A percentile compares a stretch with the other conserved stretches of the same genome.
These are phyloP conservation scores for Termitomyces sp. DNA, from an alignment of 768 basidiomycete genomes.

Conservation along the genomic window DNA sequence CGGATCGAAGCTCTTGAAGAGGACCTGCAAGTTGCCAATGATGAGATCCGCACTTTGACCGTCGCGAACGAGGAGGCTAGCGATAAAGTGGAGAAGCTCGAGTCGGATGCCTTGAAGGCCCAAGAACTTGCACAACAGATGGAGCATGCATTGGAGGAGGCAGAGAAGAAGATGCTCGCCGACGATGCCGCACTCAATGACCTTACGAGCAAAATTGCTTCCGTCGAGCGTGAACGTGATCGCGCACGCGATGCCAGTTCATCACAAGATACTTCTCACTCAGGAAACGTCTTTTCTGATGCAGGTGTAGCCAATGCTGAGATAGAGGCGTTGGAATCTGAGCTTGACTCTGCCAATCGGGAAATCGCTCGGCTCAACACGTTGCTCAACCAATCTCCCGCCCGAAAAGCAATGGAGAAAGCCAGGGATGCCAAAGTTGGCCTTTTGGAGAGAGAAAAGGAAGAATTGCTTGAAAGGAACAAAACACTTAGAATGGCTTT, in stretches of 20 bases:
- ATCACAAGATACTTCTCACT: slow-evolving; percentile 22
- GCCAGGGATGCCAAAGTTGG: slow-evolving; percentile 76
- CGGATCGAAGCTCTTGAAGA: slow-evolving; percentile 56
- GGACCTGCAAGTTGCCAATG: slow-evolving; percentile 45
- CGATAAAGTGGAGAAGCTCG: slow-evolving; percentile 48
- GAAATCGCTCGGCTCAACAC: slow-evolving; percentile 73
- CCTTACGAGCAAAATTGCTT: slow-evolving; percentile 46
- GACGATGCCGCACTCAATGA: slow-evolving; percentile 55
- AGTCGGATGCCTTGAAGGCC: slow-evolving; percentile 49
- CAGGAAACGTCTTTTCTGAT: slow-evolving; percentile 23
- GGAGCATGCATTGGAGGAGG: slow-evolving; percentile 74
- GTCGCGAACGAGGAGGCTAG: slow-evolving; percentile 44
- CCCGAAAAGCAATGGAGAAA: slow-evolving; percentile 72
- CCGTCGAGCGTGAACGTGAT: slow-evolving; percentile 59
- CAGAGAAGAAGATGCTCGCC: slow-evolving; percentile 64
- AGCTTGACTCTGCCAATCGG: slow-evolving; percentile 72
- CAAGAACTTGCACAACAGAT: slow-evolving; percentile 60
- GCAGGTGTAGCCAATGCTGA: slow-evolving; percentile 48
- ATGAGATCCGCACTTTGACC: slow-evolving; percentile 41
- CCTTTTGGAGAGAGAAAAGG: slow-evolving; percentile 72
- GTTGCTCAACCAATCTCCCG: slow-evolving; percentile 67
- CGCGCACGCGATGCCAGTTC: slow-evolving; percentile 35
- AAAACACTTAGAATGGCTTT: slow-evolving; percentile 51
- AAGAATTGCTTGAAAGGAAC: slow-evolving; percentile 72
- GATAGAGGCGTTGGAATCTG: slow-evolving; percentile 64